phyloP scores from a whole-genome alignment of 2,329 filamentous ascomycete species.

The Aureobasidium sp. region DNA sequence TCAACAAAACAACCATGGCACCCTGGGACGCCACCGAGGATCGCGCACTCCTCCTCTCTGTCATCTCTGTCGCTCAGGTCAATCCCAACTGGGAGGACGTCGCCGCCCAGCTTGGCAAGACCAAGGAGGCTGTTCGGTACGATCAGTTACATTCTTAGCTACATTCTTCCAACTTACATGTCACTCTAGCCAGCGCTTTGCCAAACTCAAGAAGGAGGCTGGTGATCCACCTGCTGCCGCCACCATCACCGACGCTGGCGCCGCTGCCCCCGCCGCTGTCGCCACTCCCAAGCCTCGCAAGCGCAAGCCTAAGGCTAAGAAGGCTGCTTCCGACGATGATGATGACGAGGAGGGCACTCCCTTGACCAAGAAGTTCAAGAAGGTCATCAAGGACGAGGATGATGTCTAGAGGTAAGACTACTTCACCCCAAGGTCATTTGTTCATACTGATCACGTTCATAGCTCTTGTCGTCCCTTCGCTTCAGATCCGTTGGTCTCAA shows the following conservation, averaged over 20 bases:
- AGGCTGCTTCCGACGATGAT: not conserved
- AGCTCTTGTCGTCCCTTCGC: not conserved
- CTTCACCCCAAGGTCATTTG: not conserved
- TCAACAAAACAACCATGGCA: not conserved
- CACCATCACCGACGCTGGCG: not conserved
- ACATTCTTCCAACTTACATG: not conserved
- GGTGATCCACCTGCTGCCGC: not conserved
- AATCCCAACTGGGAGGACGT: slow-evolving; percentile 1
- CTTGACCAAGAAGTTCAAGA: not conserved
- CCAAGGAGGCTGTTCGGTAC: not conserved
- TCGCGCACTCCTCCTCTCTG: not conserved
- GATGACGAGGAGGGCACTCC: not conserved
- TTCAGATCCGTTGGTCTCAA: too few relatives aligned
- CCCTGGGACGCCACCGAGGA: not conserved
- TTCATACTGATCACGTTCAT: not conserved
- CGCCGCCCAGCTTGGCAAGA: not conserved
- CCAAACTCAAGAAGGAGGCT: slow-evolving; percentile 11
- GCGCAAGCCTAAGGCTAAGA: slow-evolving; percentile 8
- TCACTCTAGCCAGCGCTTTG: slow-evolving; percentile 6
- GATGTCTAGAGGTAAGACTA: not conserved
- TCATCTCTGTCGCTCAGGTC: not conserved
- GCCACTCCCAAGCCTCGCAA: not conserved
- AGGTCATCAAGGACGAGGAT: not conserved
- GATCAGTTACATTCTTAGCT: not conserved
- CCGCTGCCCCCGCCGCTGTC: not conserved